Evolutionary conservation across 495 filamentous ascomycete genomes (phyloP), one percentile per base, ranked within the genome.

Genomic region (Penicillium psychrofluorescens): DNA sequence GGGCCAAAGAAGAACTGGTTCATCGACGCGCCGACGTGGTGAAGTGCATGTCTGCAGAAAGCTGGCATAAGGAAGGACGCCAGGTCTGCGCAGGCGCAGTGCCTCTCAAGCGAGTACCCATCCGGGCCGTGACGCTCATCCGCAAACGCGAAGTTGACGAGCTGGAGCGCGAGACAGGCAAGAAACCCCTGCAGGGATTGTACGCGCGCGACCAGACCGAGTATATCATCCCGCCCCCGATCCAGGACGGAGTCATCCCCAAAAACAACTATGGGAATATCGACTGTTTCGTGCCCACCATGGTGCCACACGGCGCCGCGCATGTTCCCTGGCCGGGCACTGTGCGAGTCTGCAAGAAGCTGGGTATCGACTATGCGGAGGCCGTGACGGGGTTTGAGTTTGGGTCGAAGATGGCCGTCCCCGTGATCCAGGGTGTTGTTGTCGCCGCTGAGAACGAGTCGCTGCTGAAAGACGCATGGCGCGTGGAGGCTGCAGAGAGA

Each of bases 321-420:
- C 92, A 99, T 61, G 72, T 99, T 13, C 86, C 85, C 0, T 78
- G 82, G 36, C 78, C 83, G 32, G 86, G 89, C 4, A 84, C 83
- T 0, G 82, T 80, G 34, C 80, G 78, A 40, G 69, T 97, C 8
- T 95, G 90, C 50, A 90, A 86, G 53, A 80, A 83, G 44, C 73
- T 99, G 2, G 81, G 78, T 11, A 83, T 99, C 33, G 86, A 95
- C 51, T 94, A 83, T 59, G 94, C 94, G 1, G 92, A 99, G 56
- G 92, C 94, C 13, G 91, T 95, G 8, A 90, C 85, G 4, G 94
- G 89, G 4, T 99, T 99, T 64, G 92, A 99, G 61, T 99, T 99
- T 64, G 86, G 88, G 8, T 83, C 86, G 37, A 83, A 90, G 50
- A 86, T 91, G 76, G 94, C 92, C 8, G 86, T 96, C 12, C 92